Conservation (phyloP, 805 yeast species). For the Brettanomyces nanus region DNA sequence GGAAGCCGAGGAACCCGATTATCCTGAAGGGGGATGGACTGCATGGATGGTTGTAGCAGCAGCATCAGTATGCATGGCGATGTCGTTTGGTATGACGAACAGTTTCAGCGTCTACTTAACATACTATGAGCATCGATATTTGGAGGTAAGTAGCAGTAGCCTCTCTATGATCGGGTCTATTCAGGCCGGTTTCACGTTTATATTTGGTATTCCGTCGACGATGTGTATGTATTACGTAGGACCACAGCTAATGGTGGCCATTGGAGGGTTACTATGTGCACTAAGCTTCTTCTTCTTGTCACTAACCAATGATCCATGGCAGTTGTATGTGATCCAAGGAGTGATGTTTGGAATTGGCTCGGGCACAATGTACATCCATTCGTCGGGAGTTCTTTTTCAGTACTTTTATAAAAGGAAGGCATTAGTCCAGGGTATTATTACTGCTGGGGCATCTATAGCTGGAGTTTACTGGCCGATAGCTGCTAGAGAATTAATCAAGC, state of each 20-base stretch:
- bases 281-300: slow-evolving; percentile 49
- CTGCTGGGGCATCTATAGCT: slow-evolving; percentile 43
- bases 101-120: slow-evolving; percentile 51
- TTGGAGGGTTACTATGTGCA: slow-evolving; percentile 38
- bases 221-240: slow-evolving; percentile 32
- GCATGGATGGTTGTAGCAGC: slow-evolving; percentile 49
- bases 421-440: slow-evolving; percentile 36
- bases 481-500: slow-evolving; percentile 33
- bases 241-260: slow-evolving; percentile 30
- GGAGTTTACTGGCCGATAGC: slow-evolving; percentile 43
- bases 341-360: slow-evolving; percentile 50
- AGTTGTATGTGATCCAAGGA: slow-evolving; percentile 62
- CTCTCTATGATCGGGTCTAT: slow-evolving; percentile 48
- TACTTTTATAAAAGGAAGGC: slow-evolving; percentile 60
- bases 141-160: slow-evolving; percentile 36
- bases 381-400: slow-evolving; percentile 51
- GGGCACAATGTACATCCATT: slow-evolving; percentile 51
- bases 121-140: slow-evolving; percentile 36
- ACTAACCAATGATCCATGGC: slow-evolving; percentile 51
- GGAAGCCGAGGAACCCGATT: background rate
- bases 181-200: slow-evolving; percentile 36
- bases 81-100: slow-evolving; percentile 54
- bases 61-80: slow-evolving; percentile 34
- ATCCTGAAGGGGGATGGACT: slow-evolving; percentile 38
- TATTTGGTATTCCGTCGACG: slow-evolving; percentile 42